Evolutionary conservation across 257 asterid genomes (phyloP), one percentile per base, ranked within the genome.

Genomic region (Penstemon newberryi): DNA sequence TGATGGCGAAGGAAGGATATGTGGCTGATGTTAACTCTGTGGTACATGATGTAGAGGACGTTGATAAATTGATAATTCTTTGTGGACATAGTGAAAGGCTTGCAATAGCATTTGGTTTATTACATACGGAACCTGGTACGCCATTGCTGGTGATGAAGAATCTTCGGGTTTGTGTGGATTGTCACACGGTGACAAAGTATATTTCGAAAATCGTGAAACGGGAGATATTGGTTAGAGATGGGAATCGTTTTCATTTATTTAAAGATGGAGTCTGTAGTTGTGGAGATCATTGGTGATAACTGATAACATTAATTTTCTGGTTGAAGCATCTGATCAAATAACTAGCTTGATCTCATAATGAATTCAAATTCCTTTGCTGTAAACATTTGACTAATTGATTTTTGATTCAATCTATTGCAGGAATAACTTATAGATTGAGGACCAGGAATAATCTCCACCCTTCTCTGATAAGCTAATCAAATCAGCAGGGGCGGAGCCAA

Each of bases 181-280:
- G 91, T 77, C 93, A 88, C 70, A 84, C 84, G 57, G 82, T 78
- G 60, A 81, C 86, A 37, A 84, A 84, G 77, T 80, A 82, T 70
- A 76, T 86, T 72, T 86, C 81, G 10, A 84, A 78, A 75, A 72
- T 84, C 62, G 77, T 77, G 82, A 65, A 67, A 39, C 60, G 84
- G 67, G 91, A 84, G 60, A 86, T 88, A 70, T 72, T 84, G 63
- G 89, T 82, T 10, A 82, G 91, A 73, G 89, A 84, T 84, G 85
- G 87, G 15, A 82, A 81, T 56, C 69, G 83, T 37, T 84, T 88
- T 78, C 86, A 86, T 82, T 66, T 77, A 15, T 86, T 84, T 61
- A 82, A 79, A 75, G 85, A 86, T 78, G 96, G 93, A 42, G 33
- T 1, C 33, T 25, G 33, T 25, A 25, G 33, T 25, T 25, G 33